Evolutionary conservation across 1,139 yeast genomes (phyloP), one percentile per base, ranked within the genome.

Genomic region (Candida sp.): DNA sequence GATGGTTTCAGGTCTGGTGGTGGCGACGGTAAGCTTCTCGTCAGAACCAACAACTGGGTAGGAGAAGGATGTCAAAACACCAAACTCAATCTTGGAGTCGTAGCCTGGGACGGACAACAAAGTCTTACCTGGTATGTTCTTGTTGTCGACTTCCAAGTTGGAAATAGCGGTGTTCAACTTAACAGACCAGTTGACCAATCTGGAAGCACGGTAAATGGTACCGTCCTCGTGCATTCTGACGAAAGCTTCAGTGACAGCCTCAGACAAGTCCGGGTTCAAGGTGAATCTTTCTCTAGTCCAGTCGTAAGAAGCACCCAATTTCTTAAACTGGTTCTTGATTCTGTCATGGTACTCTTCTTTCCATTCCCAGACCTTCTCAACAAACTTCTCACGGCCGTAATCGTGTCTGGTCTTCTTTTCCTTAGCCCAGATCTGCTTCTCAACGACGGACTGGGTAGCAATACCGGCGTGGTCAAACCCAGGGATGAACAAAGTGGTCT

Each of bases 401-500:
- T 94, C 98, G 68, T 94, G 97, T 77, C 98, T 88, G 50, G 99
- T 91, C 69, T 88, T 83, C 75, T 86, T 82, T 67, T 91, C 93
- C 61, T 84, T 84, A 51, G 90, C 89, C 97, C 97, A 92, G 44
- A 94, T 72, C 78, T 89, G 96, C 74, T 94, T 96, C 75, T 94
- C 99, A 58, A 94, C 99, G 59, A 96, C 99, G 26, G 98, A 90
- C 73, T 94, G 99, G 23, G 99, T 96, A 44, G 98, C 96, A 72
- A 94, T 93, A 81, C 99, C 99, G 30, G 99, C 99, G 68, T 94
- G 99, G 72, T 94, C 99, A 65, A 94, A 94, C 42, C 99, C 99
- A 48, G 99, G 99, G 57, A 94, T 72, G 72, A 89, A 96, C 57
- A 94, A 78, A 23, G 94, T 93, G 48, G 98, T 92, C 73, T 90